Conservation (phyloP, 352 stramenopile species). For the Blastocystis sp. region DNA sequence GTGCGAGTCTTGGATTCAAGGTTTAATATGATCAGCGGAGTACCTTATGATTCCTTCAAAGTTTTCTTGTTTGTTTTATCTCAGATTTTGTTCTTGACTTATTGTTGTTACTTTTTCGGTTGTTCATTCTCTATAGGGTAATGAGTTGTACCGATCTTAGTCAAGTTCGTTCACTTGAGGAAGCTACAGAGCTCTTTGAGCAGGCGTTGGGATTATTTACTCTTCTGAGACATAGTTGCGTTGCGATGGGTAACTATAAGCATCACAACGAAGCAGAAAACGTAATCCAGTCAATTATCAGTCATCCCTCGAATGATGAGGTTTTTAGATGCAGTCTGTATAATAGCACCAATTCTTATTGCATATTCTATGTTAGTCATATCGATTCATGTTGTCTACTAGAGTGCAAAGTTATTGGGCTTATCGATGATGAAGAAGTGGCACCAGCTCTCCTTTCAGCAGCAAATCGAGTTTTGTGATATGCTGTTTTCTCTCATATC, state of each 20-base stretch:
- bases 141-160: constrained; percentile 18
- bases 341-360: constrained; percentile 42
- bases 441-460: neutral
- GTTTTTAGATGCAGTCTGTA: neutral
- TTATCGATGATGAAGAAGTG: constrained; percentile 38
- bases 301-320: neutral
- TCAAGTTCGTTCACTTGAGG: constrained; percentile 5
- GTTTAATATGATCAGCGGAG: constrained; percentile 12
- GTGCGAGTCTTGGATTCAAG: constrained; percentile 29
- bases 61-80: constrained; percentile 23
- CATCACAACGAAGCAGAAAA: constrained; percentile 11
- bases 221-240: neutral
- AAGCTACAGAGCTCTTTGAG: constrained; percentile 31
- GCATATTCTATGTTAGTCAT: constrained; percentile 15
- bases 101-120: neutral
- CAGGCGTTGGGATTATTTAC: neutral
- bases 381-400: neutral
- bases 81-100: neutral
- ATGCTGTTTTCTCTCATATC: constrained; percentile 47
- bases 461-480: neutral
- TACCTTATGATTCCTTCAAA: constrained; percentile 57
- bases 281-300: neutral
- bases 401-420: constrained; percentile 48
- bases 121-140: neutral
- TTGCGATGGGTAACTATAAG: constrained; percentile 17